Evolutionary conservation across 345 rosid genomes (phyloP), one percentile per base, ranked within the genome.

Genomic region (Eucalyptus regnans): DNA sequence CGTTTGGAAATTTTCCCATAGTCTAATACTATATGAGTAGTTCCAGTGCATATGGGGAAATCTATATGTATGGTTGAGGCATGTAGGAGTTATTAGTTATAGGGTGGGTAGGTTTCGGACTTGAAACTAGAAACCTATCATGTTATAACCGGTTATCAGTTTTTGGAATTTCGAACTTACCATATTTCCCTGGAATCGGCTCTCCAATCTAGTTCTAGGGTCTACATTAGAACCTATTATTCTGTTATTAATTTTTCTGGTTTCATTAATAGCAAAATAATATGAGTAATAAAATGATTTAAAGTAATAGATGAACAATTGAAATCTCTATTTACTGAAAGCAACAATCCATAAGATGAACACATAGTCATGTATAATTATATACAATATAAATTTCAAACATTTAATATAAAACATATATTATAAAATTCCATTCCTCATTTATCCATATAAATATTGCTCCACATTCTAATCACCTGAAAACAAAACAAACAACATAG

Each of bases 101-200:
- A 23, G 29, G 27, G 12, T 56, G 62, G 62, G 12, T 22, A 23
- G 62, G 62, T 56, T 56, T 56, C 5, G 1, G 12, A 56, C 29
- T 56, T 56, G 5, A 56, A 56, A 1, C 0, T 56, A 20, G 29
- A 56, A 56, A 56, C 62, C 62, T 56, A 56, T 56, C 27, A 22
- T 56, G 1, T 56, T 23, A 22, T 20, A 2, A 56, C 12, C 2
- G 0, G 12, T 56, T 22, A 12, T 23, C 5, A 22, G 0, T 2
- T 56, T 56, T 56, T 22, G 12, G 2, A 56, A 56, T 0, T 23
- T 23, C 12, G 3, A 56, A 56, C 6, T 56, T 56, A 23, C 1
- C 62, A 22, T 56, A 9, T 23, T 1, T 56, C 27, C 62, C 0
- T 56, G 6, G 1, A 56, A 8, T 4, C 6, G 12, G 62, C 0